Evolutionary conservation across 2,329 filamentous ascomycete genomes (phyloP).

Genomic region (Aspergillus fumigatus): DNA sequence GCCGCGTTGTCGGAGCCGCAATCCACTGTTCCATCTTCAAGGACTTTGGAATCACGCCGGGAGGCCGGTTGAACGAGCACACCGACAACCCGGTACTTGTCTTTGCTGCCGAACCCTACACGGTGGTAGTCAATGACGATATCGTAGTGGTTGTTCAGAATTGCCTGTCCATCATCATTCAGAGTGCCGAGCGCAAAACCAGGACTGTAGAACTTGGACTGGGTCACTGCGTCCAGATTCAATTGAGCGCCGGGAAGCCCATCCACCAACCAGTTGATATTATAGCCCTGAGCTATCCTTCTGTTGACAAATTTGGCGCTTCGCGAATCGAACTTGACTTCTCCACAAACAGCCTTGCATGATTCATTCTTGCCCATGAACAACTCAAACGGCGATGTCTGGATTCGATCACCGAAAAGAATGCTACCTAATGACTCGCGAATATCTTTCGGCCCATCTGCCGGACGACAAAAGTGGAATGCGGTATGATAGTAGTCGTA

Average conservation of each 20-base stretch:
- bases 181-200: constrained; percentile 74
- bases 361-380: constrained; percentile 82
- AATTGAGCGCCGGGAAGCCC: constrained; percentile 86
- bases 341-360: constrained; percentile 74
- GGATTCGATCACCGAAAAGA: constrained; percentile 93
- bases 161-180: constrained; percentile 51
- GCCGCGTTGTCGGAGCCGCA: constrained; percentile 58
- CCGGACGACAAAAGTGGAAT: constrained; percentile 83
- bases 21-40: constrained; percentile 52
- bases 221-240: constrained; percentile 69
- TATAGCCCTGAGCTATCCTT: constrained; percentile 79
- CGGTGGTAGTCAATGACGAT: constrained; percentile 91
- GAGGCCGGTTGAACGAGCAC: constrained; percentile 84
- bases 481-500: constrained; percentile 92
- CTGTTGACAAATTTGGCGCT: constrained; percentile 75
- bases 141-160: constrained; percentile 92
- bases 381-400: constrained; percentile 89
- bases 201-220: constrained; percentile 80
- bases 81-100: constrained; percentile 82
- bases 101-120: constrained; percentile 51
- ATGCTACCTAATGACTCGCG: constrained; percentile 93
- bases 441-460: constrained; percentile 70
- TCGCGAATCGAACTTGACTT: constrained; percentile 60
- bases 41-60: constrained; percentile 51
- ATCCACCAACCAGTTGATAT: constrained; percentile 93